Base-by-base conservation (phyloP, 495 filamentous ascomycete genomes). In the Tuber microsphaerosporum region DNA sequence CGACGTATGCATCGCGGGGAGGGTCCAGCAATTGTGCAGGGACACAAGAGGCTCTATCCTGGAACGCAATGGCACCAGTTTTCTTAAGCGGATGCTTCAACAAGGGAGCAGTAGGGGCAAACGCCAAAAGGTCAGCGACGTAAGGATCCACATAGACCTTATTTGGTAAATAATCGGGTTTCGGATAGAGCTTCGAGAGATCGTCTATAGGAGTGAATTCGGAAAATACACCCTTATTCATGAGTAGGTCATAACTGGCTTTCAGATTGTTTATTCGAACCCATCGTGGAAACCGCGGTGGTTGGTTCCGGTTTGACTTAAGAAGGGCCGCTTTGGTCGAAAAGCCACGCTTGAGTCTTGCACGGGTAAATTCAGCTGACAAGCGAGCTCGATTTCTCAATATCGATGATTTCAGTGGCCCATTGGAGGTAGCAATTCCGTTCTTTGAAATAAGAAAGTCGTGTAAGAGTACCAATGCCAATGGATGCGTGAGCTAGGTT, bases 41-140 rank as follows among this genome's bases (percentile, higher is more conserved):
- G 79, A 99, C 97, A 79, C 95, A 99, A 0, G 93, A 97, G 1
- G 95, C 96, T 82, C 97, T 97, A 82, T 99, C 96, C 84, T 99
- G 95, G 51, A 99, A 82, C 61, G 97, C 97, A 73, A 99, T 88
- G 69, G 89, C 84, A 2, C 95, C 95, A 5, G 87, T 84, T 39
- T 85, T 87, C 82, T 97, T 97, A 1, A 93, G 92, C 14, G 87
- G 78, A 0, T 88, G 89, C 45, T 88, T 89, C 14, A 89, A 89
- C 72, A 97, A 86, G 75, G 97, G 92, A 39, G 75, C 79, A 26
- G 85, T 85, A 10, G 90, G 89, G 3, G 94, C 89, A 0, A 97
- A 85, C 7, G 93, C 94, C 7, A 99, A 80, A 16, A 99, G 87
- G 77, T 94, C 90, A 0, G 93, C 92, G 31, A 99, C 89, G 79